Percentiles rank a stretch among this genome's conserved stretches.
phyloP scores from a whole-genome alignment of 805 yeast species.

The Candida glaebosa region DNA sequence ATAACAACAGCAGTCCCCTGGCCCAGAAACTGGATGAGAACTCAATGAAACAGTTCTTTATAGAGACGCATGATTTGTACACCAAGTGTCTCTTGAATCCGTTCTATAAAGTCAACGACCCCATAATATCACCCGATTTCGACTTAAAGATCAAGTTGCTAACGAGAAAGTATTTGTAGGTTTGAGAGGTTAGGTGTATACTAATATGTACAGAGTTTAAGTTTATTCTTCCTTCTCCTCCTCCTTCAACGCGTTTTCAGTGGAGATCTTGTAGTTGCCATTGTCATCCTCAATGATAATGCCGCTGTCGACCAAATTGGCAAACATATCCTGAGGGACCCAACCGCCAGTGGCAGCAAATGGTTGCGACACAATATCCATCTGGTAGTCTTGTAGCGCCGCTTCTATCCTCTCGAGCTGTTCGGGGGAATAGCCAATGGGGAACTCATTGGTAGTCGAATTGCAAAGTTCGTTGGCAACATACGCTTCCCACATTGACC shows the following conservation, averaged over 20 bases:
- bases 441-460: constrained; percentile 43
- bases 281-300: constrained; percentile 55
- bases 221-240: background rate
- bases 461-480: constrained; percentile 55
- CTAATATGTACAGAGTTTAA: too few relatives aligned
- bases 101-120: constrained; percentile 73
- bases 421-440: constrained; percentile 56
- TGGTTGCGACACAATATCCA: constrained; percentile 65
- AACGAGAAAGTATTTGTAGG: constrained; percentile 63
- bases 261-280: constrained; percentile 37
- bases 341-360: constrained; percentile 91
- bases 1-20: constrained; percentile 21
- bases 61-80: constrained; percentile 82
- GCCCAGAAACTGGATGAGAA: constrained; percentile 50
- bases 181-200: background rate
- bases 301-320: constrained; percentile 63
- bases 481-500: constrained; percentile 66
- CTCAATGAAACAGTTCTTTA: constrained; percentile 75
- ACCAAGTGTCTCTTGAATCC: constrained; percentile 84
- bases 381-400: constrained; percentile 64
- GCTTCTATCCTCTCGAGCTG: constrained; percentile 56
- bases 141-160: constrained; percentile 68
- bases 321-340: constrained; percentile 94
- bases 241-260: constrained; percentile 23
- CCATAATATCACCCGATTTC: constrained; percentile 69